phyloP scores from a whole-genome alignment of 1,284 basidiomycete genomes.

The Irpex lacteus region DNA sequence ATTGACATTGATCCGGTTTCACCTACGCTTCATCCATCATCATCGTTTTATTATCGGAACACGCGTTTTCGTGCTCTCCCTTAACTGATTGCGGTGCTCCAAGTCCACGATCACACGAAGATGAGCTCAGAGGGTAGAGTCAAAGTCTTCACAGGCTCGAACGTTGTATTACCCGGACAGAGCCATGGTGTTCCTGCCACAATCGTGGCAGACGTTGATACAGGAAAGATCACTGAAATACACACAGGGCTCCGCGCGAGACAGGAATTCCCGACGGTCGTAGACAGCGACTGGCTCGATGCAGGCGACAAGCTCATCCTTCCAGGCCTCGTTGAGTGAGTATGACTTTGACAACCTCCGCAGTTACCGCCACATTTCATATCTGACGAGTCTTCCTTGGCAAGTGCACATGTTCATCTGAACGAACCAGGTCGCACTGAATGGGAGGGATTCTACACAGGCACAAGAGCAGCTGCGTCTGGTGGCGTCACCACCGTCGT shows the following conservation, averaged over 20 bases:
- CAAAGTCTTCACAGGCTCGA: conserved; percentile 43
- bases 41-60: not conserved
- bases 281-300: conserved; percentile 53
- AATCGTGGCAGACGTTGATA: conserved; percentile 56
- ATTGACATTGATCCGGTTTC: not conserved
- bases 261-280: conserved; percentile 28
- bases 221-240: conserved; percentile 70
- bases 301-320: conserved; percentile 65
- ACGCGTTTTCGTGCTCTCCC: not conserved
- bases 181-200: conserved; percentile 63
- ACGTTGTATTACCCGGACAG: conserved; percentile 58
- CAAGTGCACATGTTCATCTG: conserved; percentile 86
- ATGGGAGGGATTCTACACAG: conserved; percentile 94
- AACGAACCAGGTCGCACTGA: conserved; percentile 90
- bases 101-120: not conserved
- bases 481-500: conserved; percentile 91
- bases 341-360: conserved; percentile 15
- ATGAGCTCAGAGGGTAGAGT: conserved; percentile 15
- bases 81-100: too few relatives aligned
- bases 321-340: conserved; percentile 85
- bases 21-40: not conserved
- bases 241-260: conserved; percentile 30
- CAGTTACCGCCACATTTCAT: not conserved
- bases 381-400: not conserved
- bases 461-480: conserved; percentile 83